Percentiles rank a stretch among this genome's conserved stretches.
Conservation (phyloP, 805 yeast species). For the Saturnispora diversa region DNA sequence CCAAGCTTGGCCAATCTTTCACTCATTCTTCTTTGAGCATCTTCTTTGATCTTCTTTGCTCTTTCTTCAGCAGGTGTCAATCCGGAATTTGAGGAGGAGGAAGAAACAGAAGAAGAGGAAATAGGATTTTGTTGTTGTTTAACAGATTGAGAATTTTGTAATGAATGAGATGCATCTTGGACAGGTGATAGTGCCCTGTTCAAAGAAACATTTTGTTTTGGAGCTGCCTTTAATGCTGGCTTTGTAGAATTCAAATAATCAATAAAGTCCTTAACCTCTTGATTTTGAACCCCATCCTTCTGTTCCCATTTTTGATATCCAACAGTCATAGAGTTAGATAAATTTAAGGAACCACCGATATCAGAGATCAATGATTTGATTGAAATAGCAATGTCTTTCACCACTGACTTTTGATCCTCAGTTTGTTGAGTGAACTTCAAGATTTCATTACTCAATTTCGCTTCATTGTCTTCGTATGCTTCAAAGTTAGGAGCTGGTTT, state of each 20-base stretch:
- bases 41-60: constrained; percentile 74
- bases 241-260: constrained; percentile 38
- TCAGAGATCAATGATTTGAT: constrained; percentile 50
- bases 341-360: constrained; percentile 28
- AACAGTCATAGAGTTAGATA: constrained; percentile 30
- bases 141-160: no score
- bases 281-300: constrained; percentile 69
- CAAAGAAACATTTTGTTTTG: background rate
- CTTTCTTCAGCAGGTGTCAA: constrained; percentile 49
- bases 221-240: constrained; percentile 16
- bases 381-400: constrained; percentile 64
- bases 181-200: no score
- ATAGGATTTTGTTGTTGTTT: constrained; percentile 13
- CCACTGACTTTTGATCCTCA: constrained; percentile 47
- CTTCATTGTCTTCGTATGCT: constrained; percentile 47
- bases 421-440: constrained; percentile 46
- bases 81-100: background rate
- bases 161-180: background rate
- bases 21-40: constrained; percentile 74
- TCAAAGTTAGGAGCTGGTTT: constrained; percentile 42
- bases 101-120: background rate
- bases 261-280: constrained; percentile 54
- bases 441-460: constrained; percentile 43
- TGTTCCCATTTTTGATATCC: constrained; percentile 71
- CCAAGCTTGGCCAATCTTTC: constrained; percentile 80